Base-by-base conservation (phyloP, 1,284 basidiomycete genomes). In the Sanghuangporus weigelae region DNA sequence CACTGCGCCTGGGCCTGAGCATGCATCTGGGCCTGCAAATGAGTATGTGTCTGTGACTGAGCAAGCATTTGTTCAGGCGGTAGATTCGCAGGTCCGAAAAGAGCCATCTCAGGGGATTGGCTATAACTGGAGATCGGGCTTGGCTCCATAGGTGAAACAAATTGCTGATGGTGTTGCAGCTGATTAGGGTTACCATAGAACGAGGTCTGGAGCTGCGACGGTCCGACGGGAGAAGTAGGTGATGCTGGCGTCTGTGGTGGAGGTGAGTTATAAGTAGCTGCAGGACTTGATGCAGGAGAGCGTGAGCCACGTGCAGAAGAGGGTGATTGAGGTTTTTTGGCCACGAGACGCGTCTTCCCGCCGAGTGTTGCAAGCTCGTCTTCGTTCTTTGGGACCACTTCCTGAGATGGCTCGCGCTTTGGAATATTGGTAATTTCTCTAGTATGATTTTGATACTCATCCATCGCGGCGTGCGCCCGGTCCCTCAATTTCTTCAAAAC, bases 291-390 rank as follows among this genome's bases (percentile, higher is more conserved):
- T 1, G 82, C 78, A 8, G 79, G 77, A 0, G 83, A 81, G 0
- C 81, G 78, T 2, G 64, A 65, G 4, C 56, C 56, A 21, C 64
- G 64, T 3, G 75, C 70, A 7, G 75, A 76, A 6, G 81, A 78
- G n/a, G 65, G 63, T 14, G 63, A 65, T 16, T 61, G 46, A 14
- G 63, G 38, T 59, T 80, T 79, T n/a, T 81, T 79, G 1, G 84
- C 73, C 0, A 88, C 82, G 2, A 87, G 77, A 16, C 85, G 79
- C 2, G 84, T 86, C 73, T 82, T 81, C 2, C 86, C 85, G 19
- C 83, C 82, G 16, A 87, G 78, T 1, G 79, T 81, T 3, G 83
- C 79, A 39, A 87, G 70, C 63, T 85, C 85, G 38, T 79, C 79
- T 68, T 87, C 85, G 60, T 77, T 78, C 70, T 86, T 74, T 38